phyloP scores from a whole-genome alignment of 306 rosid species.

The Mimosa pudica region DNA sequence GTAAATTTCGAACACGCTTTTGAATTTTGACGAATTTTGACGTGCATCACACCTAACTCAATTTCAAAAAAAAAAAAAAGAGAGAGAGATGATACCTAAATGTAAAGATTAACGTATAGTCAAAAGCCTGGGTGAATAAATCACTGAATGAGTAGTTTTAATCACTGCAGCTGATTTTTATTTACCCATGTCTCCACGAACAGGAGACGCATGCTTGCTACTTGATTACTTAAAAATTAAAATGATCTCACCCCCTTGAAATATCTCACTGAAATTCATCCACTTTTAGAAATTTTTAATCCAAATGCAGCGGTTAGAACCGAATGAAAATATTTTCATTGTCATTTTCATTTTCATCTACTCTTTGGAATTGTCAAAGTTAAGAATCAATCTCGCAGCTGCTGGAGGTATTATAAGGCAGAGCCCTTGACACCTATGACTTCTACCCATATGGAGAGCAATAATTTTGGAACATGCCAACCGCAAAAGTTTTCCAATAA shows the following conservation, averaged over 20 bases:
- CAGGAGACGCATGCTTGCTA: neutral
- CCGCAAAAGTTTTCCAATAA: neutral
- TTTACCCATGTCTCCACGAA: neutral
- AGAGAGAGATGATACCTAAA: neutral
- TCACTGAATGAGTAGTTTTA: neutral
- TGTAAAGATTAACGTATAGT: too few species aligned
- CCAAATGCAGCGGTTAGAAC: neutral
- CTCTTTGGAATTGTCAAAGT: neutral
- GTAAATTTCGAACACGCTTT: neutral
- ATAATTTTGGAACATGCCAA: conserved; percentile 1
- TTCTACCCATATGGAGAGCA: neutral
- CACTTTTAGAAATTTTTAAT: neutral
- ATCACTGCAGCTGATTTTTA: neutral
- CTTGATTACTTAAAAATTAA: neutral
- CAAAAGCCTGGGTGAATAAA: neutral
- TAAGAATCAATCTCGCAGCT: neutral
- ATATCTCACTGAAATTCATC: neutral
- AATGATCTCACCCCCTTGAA: neutral
- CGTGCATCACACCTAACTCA: neutral
- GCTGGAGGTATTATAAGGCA: neutral
- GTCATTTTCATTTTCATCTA: neutral
- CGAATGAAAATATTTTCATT: neutral
- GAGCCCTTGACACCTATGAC: neutral
- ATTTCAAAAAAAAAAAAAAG: neutral
- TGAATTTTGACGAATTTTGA: too few species aligned